Conservation (phyloP, 2,329 filamentous ascomycete genomes). For the Gremmenia infestans region DNA sequence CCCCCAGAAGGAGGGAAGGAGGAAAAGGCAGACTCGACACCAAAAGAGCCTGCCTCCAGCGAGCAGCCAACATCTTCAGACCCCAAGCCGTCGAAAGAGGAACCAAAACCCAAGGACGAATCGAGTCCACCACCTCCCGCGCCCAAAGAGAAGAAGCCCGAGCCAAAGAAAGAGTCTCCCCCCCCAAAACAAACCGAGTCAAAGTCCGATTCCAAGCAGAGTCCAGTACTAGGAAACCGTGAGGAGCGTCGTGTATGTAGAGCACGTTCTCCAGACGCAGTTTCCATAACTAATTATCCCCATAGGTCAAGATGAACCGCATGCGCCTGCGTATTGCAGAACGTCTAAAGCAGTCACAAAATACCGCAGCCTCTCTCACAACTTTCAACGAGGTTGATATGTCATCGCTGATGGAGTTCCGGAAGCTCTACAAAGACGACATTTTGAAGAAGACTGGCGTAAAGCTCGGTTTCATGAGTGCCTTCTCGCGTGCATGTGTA, state of each 20-base stretch:
- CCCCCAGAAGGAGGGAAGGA: constrained; percentile 48
- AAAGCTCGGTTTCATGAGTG: constrained; percentile 99
- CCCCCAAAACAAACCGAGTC: constrained; percentile 34
- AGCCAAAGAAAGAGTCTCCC: constrained; percentile 36
- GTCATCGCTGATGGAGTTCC: constrained; percentile 95
- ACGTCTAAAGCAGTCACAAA: constrained; percentile 97
- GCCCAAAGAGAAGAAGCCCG: constrained; percentile 37
- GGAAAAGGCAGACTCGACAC: constrained; percentile 47
- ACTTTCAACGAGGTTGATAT: constrained; percentile 99
- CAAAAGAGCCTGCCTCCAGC: constrained; percentile 54
- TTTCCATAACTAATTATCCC: constrained; percentile 10
- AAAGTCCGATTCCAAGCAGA: constrained; percentile 31
- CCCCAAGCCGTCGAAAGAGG: constrained; percentile 32
- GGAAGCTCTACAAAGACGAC: constrained; percentile 95
- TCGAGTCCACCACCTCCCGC: constrained; percentile 36
- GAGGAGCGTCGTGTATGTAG: constrained; percentile 78
- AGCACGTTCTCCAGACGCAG: neutral
- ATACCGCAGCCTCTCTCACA: constrained; percentile 92
- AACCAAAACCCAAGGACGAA: constrained; percentile 38
- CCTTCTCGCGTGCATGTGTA: constrained; percentile 84
- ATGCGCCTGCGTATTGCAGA: constrained; percentile 98
- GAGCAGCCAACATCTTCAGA: constrained; percentile 51
- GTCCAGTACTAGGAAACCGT: constrained; percentile 59
- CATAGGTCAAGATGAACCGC: constrained; percentile 97
- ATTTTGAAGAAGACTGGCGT: constrained; percentile 92